Percentiles rank a stretch among this genome's conserved stretches.
These are phyloP conservation scores for Talaromyces thailandensis DNA, from an alignment of 495 filamentous ascomycete species.

Conservation along the genomic window DNA sequence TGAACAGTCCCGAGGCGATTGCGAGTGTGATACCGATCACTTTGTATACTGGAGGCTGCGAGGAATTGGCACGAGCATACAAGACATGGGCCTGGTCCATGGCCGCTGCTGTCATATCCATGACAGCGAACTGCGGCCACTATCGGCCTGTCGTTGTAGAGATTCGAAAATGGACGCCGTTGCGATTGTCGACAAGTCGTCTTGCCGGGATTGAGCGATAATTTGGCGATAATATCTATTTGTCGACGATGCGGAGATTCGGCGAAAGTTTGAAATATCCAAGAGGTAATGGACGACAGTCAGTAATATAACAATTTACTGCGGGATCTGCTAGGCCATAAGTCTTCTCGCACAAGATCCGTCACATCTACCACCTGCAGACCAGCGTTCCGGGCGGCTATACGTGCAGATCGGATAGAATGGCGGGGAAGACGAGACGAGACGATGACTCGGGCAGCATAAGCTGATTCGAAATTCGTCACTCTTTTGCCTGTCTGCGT, in stretches of 20 bases:
- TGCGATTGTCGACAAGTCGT: neutral
- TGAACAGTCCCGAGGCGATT: constrained; percentile 83
- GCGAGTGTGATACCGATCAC: constrained; percentile 81
- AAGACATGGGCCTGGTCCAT: constrained; percentile 36
- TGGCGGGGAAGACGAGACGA: neutral
- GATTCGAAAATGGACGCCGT: neutral
- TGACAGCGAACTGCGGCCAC: constrained; percentile 15
- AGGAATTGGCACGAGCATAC: constrained; percentile 34
- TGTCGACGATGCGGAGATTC: neutral
- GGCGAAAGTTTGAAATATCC: neutral
- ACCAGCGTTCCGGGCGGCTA: neutral
- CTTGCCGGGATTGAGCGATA: neutral
- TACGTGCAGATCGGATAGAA: neutral
- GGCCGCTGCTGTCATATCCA: constrained; percentile 37
- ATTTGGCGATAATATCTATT: neutral
- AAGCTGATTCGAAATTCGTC: neutral
- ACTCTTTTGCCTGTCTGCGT: neutral
- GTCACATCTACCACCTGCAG: neutral
- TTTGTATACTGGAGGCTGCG: constrained; percentile 63
- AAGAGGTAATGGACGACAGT: neutral
- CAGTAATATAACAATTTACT: neutral
- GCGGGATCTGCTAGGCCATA: neutral
- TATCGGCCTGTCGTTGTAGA: neutral
- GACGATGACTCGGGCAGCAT: neutral
- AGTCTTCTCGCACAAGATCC: neutral